A percentile compares a stretch with the other conserved stretches of the same genome.
Evolutionary conservation across 345 rosid genomes (phyloP).

Genomic region (Brassica rapa): DNA sequence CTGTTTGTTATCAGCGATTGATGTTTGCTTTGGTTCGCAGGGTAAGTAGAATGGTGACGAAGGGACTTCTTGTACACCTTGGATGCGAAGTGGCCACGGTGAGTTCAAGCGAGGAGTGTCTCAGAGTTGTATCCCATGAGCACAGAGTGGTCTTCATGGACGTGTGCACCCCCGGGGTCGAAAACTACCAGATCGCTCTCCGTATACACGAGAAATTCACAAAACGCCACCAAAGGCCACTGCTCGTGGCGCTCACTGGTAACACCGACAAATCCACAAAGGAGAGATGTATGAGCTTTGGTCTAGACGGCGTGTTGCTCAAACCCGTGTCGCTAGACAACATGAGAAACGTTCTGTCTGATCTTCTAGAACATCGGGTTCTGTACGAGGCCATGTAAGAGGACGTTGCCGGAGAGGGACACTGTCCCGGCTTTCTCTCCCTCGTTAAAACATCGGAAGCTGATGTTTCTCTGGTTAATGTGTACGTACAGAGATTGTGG

Average conservation of each 20-base stretch:
- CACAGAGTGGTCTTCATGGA: constrained; percentile 88
- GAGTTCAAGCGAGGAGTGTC: constrained; percentile 72
- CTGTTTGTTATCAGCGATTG: not conserved
- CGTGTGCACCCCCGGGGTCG: constrained; percentile 53
- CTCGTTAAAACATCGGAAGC: constrained; percentile 12
- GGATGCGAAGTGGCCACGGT: constrained; percentile 87
- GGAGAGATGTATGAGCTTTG: constrained; percentile 82
- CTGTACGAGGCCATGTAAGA: constrained; percentile 53
- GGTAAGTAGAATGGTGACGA: constrained; percentile 82
- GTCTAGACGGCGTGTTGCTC: constrained; percentile 73
- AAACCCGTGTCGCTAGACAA: constrained; percentile 86
- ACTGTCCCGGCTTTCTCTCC: constrained; percentile 1
- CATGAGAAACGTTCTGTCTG: constrained; percentile 73
- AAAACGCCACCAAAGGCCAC: constrained; percentile 70
- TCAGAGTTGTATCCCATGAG: constrained; percentile 60
- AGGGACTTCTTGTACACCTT: constrained; percentile 78
- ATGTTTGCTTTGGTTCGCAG: constrained; percentile 42
- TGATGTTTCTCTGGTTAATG: constrained; percentile 41
- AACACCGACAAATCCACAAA: constrained; percentile 66
- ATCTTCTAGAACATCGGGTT: constrained; percentile 68
- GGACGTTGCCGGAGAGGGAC: constrained; percentile 18
- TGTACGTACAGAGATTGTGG: constrained; percentile 39
- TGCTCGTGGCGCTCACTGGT: constrained; percentile 80
- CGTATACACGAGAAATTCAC: constrained; percentile 66
- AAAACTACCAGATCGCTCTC: constrained; percentile 64